Base-by-base conservation (phyloP, 139 green algal species). In the Chlorella sp. region DNA sequence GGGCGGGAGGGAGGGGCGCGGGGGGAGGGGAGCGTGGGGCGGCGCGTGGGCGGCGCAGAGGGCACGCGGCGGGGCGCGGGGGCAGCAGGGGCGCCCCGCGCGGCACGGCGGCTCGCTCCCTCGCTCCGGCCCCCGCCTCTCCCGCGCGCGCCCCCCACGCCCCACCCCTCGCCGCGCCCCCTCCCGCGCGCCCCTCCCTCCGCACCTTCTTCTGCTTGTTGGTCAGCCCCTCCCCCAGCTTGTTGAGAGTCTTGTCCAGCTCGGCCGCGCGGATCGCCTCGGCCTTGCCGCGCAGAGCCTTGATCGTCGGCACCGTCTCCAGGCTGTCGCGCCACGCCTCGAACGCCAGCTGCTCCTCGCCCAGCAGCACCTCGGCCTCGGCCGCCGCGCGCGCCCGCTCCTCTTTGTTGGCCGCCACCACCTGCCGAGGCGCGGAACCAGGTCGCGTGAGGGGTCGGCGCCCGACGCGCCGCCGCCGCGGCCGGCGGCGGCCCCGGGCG, bases 291-390 rank as follows among this genome's bases (percentile, higher is more conserved):
- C 95, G 87, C 69, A 99, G 89, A 35, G 92, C 91, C 90, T 99
- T 99, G 89, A 99, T 99, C 51, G 95, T 98, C 59, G 96, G 96
- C 60, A 99, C 96, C 2, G 96, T 99, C 77, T 98, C 96, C 40
- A 99, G 82, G 2, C 83, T 94, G 86, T 99, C 96, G 23, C 96
- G 84, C 96, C 96, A 99, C 40, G 91, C 90, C 88, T 99, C 96
- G 82, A 99, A 99, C 1, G 86, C 77, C 33, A 83, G 56, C 66
- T 91, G 84, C 83, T 97, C 92, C 45, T 96, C 86, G 14, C 53
- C 59, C 38, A 92, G 71, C 31, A 90, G 70, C 35, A 87, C 64
- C 75, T 92, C 80, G 19, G 93, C 94, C 81, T 95, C 93, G 25
- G 72, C 55, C 11, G 93, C 93, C 25, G 92, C 93, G 31, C 80